A percentile compares a stretch with the other conserved stretches of the same genome.
Conservation (phyloP, 495 filamentous ascomycete species). For the Neurospora terricola region DNA sequence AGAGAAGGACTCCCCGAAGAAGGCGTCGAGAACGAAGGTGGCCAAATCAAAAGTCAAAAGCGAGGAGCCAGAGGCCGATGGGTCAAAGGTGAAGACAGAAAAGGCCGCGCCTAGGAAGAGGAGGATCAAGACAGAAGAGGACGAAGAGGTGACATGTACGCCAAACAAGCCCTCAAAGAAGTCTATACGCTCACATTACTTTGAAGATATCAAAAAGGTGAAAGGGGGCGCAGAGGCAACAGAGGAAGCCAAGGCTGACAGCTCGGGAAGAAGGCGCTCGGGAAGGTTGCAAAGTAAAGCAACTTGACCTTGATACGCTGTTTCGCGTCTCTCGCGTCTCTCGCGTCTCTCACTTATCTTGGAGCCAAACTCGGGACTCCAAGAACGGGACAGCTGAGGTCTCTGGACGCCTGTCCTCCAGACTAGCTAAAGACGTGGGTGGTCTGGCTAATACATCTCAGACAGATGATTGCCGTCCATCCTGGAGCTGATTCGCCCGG, state of each 20-base stretch:
- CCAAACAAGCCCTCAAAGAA: conserved; percentile 17
- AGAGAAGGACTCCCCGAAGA: conserved; percentile 16
- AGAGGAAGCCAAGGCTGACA: conserved; percentile 1
- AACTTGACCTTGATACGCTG: neutral
- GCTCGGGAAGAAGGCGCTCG: conserved; percentile 24
- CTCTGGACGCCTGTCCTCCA: neutral
- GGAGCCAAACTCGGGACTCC: neutral
- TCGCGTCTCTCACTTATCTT: neutral
- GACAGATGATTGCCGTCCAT: neutral
- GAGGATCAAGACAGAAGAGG: conserved; percentile 2
- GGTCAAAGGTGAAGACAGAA: conserved; percentile 4
- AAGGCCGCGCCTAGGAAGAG: conserved; percentile 4
- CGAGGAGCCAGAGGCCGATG: conserved; percentile 2
- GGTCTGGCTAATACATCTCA: neutral
- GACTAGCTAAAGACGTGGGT: neutral
- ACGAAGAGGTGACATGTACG: neutral
- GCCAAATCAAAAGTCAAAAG: conserved; percentile 1
- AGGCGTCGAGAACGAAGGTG: conserved; percentile 14
- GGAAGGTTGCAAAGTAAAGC: conserved; percentile 19
- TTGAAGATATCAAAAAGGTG: conserved; percentile 2
- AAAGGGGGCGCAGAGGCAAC: conserved; percentile 6
- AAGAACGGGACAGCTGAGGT: neutral
- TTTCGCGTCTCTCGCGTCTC: neutral
- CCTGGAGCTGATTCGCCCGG: neutral
- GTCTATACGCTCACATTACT: conserved; percentile 2